Base-by-base conservation (phyloP, 352 stramenopile genomes). In the Phytophthora melonis region DNA sequence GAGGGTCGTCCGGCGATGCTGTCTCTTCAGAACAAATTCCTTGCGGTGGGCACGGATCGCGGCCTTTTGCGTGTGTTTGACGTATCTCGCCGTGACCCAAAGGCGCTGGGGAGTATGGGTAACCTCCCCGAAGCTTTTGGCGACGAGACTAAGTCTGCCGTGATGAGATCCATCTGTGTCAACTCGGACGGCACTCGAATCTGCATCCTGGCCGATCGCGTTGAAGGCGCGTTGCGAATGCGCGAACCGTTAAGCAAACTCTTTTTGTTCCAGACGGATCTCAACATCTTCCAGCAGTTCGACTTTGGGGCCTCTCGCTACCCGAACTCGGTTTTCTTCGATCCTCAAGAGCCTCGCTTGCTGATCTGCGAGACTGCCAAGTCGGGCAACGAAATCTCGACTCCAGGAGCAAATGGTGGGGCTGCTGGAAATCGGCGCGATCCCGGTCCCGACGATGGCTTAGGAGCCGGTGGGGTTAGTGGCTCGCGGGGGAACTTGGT, bases 141-240 rank as follows among this genome's bases (percentile, higher is more conserved):
- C 1, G 84, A 92, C 47, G 86, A 91, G 39, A 90, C 81, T 11
- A 79, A 83, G 30, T 68, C 65, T 61, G 81, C 75, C 0, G 86
- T 85, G 58, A 86, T 94, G 69, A 86, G 89, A 19, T 91, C 83
- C 6, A 85, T 93, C 54, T 78, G 80, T 21, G 90, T 95, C 25
- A 99, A 98, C 59, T 84, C 89, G 4, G 93, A 98, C 39, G 96
- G 96, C 5, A 97, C 90, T 9, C 87, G 93, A 36, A 85, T 99
- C 5, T 91, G 84, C 32, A 96, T 99, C 59, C 72, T 98, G 7
- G 82, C 86, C 0, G 91, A 98, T 41, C 75, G 76, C 2, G 77
- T 97, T 21, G 89, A 93, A 76, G 83, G 87, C 11, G 80, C 84
- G 21, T 74, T 97, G 19, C 82, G 89, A 58, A 94, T 98, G 50